Evolutionary conservation across 805 yeast genomes (phyloP).

Genomic region (Maudiozyma saulgeensis): DNA sequence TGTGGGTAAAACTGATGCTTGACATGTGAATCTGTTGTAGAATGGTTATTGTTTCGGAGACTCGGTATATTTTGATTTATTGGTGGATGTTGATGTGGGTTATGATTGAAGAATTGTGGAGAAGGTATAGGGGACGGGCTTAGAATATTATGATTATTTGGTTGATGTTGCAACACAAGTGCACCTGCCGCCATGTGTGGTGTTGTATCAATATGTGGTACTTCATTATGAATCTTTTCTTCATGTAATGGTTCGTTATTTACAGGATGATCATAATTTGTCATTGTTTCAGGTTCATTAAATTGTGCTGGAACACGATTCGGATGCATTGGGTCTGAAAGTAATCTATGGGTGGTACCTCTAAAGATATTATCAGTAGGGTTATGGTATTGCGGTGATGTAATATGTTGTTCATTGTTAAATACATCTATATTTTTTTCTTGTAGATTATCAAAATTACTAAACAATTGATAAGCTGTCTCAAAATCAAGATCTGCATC

Average conservation of each 20-base stretch:
- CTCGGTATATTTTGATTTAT: not conserved
- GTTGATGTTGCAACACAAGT: not conserved
- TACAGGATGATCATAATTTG: not conserved
- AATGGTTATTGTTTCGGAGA: not conserved
- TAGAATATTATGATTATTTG: not conserved
- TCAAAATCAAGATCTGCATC: slow-evolving; percentile 28
- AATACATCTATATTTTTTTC: not conserved
- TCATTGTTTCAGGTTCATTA: not conserved
- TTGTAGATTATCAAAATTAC: slow-evolving; percentile 12
- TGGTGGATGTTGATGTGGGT: not conserved
- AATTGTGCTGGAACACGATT: no score
- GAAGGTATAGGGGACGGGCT: not conserved
- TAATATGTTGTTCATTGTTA: not conserved
- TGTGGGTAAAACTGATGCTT: not conserved
- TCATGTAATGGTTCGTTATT: not conserved
- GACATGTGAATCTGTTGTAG: not conserved
- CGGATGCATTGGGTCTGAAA: not conserved
- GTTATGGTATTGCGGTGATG: not conserved
- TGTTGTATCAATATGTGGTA: not conserved
- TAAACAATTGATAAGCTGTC: slow-evolving; percentile 27
- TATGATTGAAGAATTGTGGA: not conserved
- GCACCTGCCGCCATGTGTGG: not conserved
- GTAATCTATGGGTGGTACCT: not conserved
- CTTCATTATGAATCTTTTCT: not conserved
- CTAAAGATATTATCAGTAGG: not conserved